phyloP scores from a whole-genome alignment of 179 eudicot genomes.

The Spergularia azorica region DNA sequence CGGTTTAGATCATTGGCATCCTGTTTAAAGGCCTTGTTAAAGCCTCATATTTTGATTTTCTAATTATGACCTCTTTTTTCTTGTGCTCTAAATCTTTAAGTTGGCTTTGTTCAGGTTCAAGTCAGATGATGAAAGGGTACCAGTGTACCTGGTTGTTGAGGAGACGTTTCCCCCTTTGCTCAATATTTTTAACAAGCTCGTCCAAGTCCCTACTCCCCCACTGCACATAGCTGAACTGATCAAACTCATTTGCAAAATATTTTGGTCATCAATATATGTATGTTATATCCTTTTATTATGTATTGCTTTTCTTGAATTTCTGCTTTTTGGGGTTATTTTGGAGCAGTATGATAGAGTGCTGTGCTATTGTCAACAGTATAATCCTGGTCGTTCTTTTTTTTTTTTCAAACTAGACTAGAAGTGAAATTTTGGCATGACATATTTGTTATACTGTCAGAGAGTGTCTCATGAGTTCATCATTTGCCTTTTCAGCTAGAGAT shows the following conservation, averaged over 20 bases:
- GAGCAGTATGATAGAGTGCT: background rate
- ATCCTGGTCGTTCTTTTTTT: background rate
- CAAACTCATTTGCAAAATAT: constrained; percentile 97
- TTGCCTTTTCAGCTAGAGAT: constrained; percentile 76
- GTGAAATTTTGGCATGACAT: background rate
- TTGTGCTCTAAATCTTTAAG: constrained; percentile 3
- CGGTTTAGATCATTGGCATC: background rate
- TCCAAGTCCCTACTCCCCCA: constrained; percentile 73
- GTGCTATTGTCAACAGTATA: background rate
- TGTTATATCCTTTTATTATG: constrained; percentile 26
- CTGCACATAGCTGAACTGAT: constrained; percentile 91
- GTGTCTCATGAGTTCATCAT: constrained; percentile 5
- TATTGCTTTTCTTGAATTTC: background rate
- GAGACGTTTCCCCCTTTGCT: constrained; percentile 93
- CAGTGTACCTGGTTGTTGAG: constrained; percentile 74
- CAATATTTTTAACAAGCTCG: constrained; percentile 76
- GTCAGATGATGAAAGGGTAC: constrained; percentile 97
- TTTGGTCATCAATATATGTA: constrained; percentile 99
- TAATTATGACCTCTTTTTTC: background rate
- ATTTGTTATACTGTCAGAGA: background rate
- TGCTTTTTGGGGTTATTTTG: background rate
- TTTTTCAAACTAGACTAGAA: background rate
- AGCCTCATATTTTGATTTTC: background rate
- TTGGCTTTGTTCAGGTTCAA: constrained; percentile 65
- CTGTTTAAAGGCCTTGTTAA: background rate